A percentile compares a stretch with the other conserved stretches of the same genome.
phyloP scores from a whole-genome alignment of 352 stramenopile species.

The Pythium aquatile region DNA sequence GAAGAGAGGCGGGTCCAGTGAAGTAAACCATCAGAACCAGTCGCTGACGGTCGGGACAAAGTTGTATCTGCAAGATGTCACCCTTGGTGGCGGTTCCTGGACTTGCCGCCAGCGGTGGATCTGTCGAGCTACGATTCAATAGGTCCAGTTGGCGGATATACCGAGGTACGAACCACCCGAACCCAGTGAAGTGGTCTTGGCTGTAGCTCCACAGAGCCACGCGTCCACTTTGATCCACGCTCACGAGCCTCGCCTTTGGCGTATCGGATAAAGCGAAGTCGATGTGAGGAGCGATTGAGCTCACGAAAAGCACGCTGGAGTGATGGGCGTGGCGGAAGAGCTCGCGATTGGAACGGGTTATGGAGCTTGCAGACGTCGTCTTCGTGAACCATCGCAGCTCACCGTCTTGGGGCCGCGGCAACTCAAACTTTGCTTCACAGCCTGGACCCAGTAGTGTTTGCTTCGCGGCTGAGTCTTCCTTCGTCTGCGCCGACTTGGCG shows the following conservation, averaged over 20 bases:
- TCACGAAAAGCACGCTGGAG: slow-evolving; percentile 34
- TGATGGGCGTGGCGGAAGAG: slow-evolving; percentile 40
- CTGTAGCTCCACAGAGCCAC: slow-evolving; percentile 47
- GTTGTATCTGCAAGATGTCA: slow-evolving; percentile 44
- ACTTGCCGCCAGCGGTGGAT: not conserved
- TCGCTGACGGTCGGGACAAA: slow-evolving; percentile 30
- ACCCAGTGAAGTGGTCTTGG: slow-evolving; percentile 34
- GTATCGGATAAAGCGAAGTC: not conserved
- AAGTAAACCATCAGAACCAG: slow-evolving; percentile 47
- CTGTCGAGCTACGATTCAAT: not conserved
- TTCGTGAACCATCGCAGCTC: slow-evolving; percentile 9
- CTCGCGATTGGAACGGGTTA: slow-evolving; percentile 30
- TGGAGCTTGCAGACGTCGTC: not conserved
- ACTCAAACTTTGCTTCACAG: slow-evolving; percentile 36
- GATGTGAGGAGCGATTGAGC: slow-evolving; percentile 21
- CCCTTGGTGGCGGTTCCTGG: slow-evolving; percentile 1
- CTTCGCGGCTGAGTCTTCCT: not conserved
- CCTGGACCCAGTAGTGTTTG: not conserved
- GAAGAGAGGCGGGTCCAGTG: not conserved
- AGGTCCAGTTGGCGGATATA: slow-evolving; percentile 33
- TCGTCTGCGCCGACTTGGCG: not conserved
- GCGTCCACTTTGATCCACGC: slow-evolving; percentile 36
- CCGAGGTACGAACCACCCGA: slow-evolving; percentile 43
- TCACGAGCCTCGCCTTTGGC: slow-evolving; percentile 27
- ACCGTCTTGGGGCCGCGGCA: slow-evolving; percentile 6